Percentiles rank a stretch among this genome's conserved stretches.
Evolutionary conservation across 768 basidiomycete species (phyloP).

Genomic region (Boletales sp.): DNA sequence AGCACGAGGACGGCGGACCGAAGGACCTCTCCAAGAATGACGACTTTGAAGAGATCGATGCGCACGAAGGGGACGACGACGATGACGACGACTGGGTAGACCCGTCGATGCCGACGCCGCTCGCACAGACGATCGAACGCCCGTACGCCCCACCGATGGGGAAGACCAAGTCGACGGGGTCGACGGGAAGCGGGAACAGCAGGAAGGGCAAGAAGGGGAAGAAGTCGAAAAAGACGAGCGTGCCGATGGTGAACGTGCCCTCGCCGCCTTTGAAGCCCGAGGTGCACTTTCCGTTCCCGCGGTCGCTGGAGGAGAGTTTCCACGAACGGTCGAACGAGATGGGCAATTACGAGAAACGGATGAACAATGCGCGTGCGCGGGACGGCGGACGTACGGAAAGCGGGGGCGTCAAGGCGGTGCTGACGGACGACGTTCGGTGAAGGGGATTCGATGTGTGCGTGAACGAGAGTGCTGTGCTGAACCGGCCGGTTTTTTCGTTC

Average conservation of each 20-base stretch:
- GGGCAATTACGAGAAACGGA: constrained; percentile 43
- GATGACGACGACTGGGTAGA: constrained; percentile 68
- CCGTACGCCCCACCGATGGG: constrained; percentile 27
- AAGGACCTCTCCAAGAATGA: constrained; percentile 28
- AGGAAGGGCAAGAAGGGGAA: constrained; percentile 33
- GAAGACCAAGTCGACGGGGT: constrained; percentile 25
- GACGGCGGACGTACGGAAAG: constrained; percentile 85
- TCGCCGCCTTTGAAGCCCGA: constrained; percentile 26
- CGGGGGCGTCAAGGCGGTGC: constrained; percentile 76
- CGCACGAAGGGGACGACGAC: constrained; percentile 26
- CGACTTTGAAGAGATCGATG: constrained; percentile 27
- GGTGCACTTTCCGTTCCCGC: constrained; percentile 64
- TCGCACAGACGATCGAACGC: constrained; percentile 22
- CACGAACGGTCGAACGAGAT: constrained; percentile 19
- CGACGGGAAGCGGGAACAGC: constrained; percentile 23
- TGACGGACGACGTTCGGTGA: constrained; percentile 40
- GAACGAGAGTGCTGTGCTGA: constrained; percentile 12
- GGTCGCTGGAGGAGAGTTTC: constrained; percentile 41
- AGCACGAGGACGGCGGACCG: constrained; percentile 11
- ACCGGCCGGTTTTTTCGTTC: not conserved
- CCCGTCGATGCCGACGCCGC: constrained; percentile 47
- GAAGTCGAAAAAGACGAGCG: constrained; percentile 33
- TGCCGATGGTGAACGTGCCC: constrained; percentile 39
- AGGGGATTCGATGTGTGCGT: constrained; percentile 5
- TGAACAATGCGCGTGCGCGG: constrained; percentile 71